Conservation (phyloP, 176 grass and related monocot genomes). For the Oryza meridionalis region DNA sequence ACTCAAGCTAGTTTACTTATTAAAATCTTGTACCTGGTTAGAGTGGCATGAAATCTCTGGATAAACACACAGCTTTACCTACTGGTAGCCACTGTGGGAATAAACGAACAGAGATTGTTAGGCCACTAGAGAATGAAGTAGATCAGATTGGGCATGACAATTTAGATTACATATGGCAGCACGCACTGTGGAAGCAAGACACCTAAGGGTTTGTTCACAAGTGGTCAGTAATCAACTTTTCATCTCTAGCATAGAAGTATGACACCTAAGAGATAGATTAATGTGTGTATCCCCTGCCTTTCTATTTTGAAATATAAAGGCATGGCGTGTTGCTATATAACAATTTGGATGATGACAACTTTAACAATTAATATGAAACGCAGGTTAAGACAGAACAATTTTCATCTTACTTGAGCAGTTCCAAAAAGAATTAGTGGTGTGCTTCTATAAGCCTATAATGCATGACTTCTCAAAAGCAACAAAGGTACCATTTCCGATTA, state of each 20-base stretch:
- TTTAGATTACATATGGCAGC: slow-evolving; percentile 9
- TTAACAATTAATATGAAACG: background rate
- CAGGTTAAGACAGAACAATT: background rate
- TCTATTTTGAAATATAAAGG: background rate
- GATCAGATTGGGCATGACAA: background rate
- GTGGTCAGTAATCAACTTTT: slow-evolving; percentile 37
- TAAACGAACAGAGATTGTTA: slow-evolving; percentile 39
- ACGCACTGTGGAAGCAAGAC: slow-evolving; percentile 31
- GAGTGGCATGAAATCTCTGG: slow-evolving; percentile 36
- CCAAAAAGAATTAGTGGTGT: background rate
- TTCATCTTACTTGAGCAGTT: background rate
- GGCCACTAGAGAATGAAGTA: slow-evolving; percentile 37
- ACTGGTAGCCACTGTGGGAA: slow-evolving; percentile 41
- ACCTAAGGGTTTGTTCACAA: slow-evolving; percentile 37
- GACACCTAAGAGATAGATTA: slow-evolving; percentile 21
- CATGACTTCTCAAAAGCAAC: background rate
- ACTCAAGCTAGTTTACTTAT: slow-evolving; percentile 18
- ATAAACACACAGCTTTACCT: slow-evolving; percentile 36
- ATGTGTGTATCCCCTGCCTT: background rate
- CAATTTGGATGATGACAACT: slow-evolving; percentile 19
- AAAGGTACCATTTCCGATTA: background rate
- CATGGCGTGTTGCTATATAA: background rate
- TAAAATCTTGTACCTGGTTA: slow-evolving; percentile 38
- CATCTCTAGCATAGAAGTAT: slow-evolving; percentile 34
- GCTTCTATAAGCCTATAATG: background rate